These are phyloP conservation scores for Melanomma pulvis-pyrius DNA, from an alignment of 495 filamentous ascomycete species.

Conservation along the genomic window DNA sequence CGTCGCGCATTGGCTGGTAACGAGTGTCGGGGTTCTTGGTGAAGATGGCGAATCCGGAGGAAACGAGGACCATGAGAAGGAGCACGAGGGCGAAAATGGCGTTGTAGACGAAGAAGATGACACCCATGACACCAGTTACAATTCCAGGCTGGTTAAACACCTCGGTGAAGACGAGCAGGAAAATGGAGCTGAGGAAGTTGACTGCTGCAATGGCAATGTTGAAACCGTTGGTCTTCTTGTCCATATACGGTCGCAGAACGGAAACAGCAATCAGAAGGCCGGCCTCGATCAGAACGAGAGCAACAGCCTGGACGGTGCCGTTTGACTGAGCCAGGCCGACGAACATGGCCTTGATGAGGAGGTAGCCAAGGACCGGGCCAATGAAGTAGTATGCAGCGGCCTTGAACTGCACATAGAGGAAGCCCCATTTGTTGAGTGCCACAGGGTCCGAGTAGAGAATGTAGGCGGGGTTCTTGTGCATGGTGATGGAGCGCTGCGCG, in stretches of 20 bases:
- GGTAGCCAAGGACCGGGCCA: constrained; percentile 77
- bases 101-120: constrained; percentile 91
- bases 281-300: constrained; percentile 83
- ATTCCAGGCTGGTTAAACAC: constrained; percentile 91
- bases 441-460: constrained; percentile 95
- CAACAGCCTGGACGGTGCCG: constrained; percentile 81
- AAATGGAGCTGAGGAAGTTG: constrained; percentile 90
- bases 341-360: constrained; percentile 86
- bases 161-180: constrained; percentile 91
- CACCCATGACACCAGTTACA: constrained; percentile 90
- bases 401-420: constrained; percentile 96
- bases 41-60: constrained; percentile 78
- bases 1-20: constrained; percentile 96
- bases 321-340: constrained; percentile 77
- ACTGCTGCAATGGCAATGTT: constrained; percentile 89
- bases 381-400: constrained; percentile 98
- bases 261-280: constrained; percentile 75
- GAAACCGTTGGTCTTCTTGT: constrained; percentile 97
- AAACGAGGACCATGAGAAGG: constrained; percentile 82
- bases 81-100: constrained; percentile 84
- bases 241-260: constrained; percentile 94
- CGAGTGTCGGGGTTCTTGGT: constrained; percentile 95
- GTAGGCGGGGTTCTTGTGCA: constrained; percentile 97
- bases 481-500: constrained; percentile 80
- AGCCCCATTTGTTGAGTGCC: constrained; percentile 96